Base-by-base conservation (phyloP, 2,329 filamentous ascomycete species). In the Paecilomyces dactylethromorphus region DNA sequence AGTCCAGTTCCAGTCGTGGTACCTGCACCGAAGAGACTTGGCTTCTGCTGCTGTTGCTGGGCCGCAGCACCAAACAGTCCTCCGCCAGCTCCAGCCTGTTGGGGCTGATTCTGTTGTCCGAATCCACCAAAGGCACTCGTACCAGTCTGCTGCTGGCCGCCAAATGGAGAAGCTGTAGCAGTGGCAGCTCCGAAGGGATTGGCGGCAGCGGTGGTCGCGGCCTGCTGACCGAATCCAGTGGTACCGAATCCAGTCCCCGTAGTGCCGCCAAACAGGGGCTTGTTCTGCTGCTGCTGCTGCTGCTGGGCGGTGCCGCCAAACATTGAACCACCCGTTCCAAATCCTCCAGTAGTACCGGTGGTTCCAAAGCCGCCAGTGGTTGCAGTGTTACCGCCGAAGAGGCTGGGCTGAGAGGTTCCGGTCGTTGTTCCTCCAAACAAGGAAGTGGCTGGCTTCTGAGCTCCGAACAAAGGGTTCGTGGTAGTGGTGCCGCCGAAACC, bases 41-140 rank as follows among this genome's bases (percentile, higher is more conserved):
- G 57, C 56, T 65, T 65, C 55, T 74, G 65, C 57, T 79, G 74
- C 60, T 79, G 76, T 60, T 78, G 73, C 31, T 71, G 76, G 60
- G 75, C 78, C 58, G 81, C 78, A 21, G 69, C 70, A 56, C 74
- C 69, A 58, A 76, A 75, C 26, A 74, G 60, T 5, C 57, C 50
- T 24, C 50, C 50, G n/a, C 50, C 50, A 52, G 22, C 24, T 11
- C 67, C 66, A 53, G 72, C 72, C 35, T 66, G 72, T 60, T 79
- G 78, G 35, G 70, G 70, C 54, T 75, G 73, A 33, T 70, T 72
- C 62, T 76, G 73, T n/a, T 69, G 65, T 21, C 77, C 77, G 58
- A 79, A 78, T 2, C 70, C 67, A 35, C 78, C 78, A 65, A 82
- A 80, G 31, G 68, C 74, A 57, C 71, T 67, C n/a, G 72, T 69